These are phyloP conservation scores for Alternaria sp. DNA, from an alignment of 2,329 filamentous ascomycete genomes.

Conservation along the genomic window DNA sequence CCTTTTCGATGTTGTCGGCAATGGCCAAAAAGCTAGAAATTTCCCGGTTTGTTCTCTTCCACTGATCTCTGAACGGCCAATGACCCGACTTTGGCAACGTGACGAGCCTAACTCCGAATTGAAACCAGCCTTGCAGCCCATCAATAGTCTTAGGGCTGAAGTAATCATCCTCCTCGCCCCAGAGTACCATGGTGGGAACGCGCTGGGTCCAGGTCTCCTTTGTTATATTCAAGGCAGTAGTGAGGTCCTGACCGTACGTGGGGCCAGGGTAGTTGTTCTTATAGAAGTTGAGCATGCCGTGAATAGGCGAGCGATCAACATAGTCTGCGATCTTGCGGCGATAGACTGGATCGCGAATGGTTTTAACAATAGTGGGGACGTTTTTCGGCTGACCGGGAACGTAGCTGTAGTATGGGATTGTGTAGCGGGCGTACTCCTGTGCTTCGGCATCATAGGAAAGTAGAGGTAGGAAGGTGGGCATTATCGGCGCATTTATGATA, in stretches of 20 bases:
- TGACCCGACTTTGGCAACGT: too few relatives aligned
- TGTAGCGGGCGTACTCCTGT: not conserved
- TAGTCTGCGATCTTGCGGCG: not conserved
- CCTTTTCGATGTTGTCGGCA: fast-evolving
- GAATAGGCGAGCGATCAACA: not conserved
- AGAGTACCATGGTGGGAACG: not conserved
- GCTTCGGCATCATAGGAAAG: not conserved
- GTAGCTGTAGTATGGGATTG: not conserved
- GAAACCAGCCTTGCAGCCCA: too few relatives aligned
- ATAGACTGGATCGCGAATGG: not conserved
- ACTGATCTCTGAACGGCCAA: too few relatives aligned
- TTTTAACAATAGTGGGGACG: not conserved
- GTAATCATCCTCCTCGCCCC: not conserved
- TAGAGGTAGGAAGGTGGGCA: not conserved
- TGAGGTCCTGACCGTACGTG: not conserved
- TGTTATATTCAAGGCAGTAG: not conserved
- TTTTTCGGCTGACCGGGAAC: not conserved
- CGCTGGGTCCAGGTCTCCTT: not conserved
- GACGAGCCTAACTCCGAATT: too few relatives aligned
- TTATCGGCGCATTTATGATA: not conserved
- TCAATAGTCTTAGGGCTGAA: not conserved
- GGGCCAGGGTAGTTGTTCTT: not conserved
- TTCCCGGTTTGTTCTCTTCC: too few relatives aligned
- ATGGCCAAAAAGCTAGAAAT: too few relatives aligned
- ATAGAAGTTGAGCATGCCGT: not conserved